Evolutionary conservation across 176 grass and related monocot species (phyloP), one percentile per base, ranked within the genome.

Genomic region (Oryza longistaminata): DNA sequence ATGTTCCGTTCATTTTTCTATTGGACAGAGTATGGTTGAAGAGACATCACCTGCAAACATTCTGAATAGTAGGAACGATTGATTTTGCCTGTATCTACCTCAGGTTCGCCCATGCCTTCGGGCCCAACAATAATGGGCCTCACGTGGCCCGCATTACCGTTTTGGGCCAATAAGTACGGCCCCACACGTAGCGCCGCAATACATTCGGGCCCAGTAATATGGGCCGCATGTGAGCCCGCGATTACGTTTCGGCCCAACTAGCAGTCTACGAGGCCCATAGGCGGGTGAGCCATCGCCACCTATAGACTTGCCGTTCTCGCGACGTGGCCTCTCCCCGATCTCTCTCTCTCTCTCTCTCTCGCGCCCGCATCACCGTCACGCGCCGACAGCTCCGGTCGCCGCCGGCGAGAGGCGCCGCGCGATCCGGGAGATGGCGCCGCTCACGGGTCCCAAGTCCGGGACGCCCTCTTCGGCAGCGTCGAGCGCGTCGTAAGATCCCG

Each of bases 381-480:
- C 33, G 7, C 73, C 65, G 5, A 49, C 45, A 7, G 9, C 7
- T 48, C 22, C 6, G 29, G 82, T 35, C 11, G 17, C 60, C 44
- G 66, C 49, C 77, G 77, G 77, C 33, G 48, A 52, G 29, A 60
- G 21, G 68, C 7, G 9, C 55, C 70, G n/a, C 27, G 5, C 75
- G 90, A 87, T 64, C 74, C 80, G 70, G 90, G 48, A 58, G 87
- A 89, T 84, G 83, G 71, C 94, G 91, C 87, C 93, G 35, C 85
- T 88, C 37, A 75, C 92, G 73, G 11, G 87, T 0, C 96, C 93
- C 66, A 99, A 89, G 82, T 92, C 93, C 53, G 96, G 93, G 96
- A 99, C 35, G 96, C 91, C 9, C 88, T 99, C 81, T 99, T 99
- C 86, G 93, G 93, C 88, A 92, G 90, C 91, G 88, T 96, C 77